phyloP scores from a whole-genome alignment of 2,329 filamentous ascomycete genomes.

The Zasmidium angulare region DNA sequence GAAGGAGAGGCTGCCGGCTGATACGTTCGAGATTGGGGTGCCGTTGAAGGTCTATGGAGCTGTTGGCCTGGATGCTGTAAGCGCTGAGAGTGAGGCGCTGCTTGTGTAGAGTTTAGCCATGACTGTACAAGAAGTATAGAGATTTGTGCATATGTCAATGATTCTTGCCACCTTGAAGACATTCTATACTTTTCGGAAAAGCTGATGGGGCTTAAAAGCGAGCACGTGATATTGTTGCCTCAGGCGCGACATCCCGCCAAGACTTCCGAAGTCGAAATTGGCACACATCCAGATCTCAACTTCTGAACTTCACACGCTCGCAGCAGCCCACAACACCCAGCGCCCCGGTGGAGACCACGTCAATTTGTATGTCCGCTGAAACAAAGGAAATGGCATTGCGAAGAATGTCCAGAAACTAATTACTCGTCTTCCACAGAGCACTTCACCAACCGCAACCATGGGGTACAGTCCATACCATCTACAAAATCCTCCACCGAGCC shows the following conservation, averaged over 20 bases:
- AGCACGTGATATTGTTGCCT: background rate
- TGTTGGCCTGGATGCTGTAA: slow-evolving; percentile 22
- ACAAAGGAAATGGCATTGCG: background rate
- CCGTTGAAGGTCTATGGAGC: slow-evolving; percentile 38
- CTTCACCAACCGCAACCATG: slow-evolving; percentile 50
- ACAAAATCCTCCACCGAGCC: slow-evolving; percentile 2
- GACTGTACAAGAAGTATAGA: background rate
- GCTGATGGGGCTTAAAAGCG: too few relatives aligned
- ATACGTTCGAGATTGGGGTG: slow-evolving; percentile 40
- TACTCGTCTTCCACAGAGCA: slow-evolving; percentile 6
- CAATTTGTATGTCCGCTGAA: slow-evolving; percentile 17
- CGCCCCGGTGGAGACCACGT: slow-evolving; percentile 22
- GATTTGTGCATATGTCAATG: too few relatives aligned
- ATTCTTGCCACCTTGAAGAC: too few relatives aligned
- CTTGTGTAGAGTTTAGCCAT: slow-evolving; percentile 16
- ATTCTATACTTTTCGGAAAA: too few relatives aligned
- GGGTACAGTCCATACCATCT: slow-evolving; percentile 43
- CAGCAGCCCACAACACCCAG: slow-evolving; percentile 20
- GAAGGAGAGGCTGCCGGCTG: slow-evolving; percentile 35
- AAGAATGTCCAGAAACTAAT: background rate
- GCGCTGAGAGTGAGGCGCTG: slow-evolving; percentile 21
- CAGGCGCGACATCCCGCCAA: background rate
- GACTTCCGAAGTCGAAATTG: background rate
- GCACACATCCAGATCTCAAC: slow-evolving; percentile 3
- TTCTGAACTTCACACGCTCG: slow-evolving; percentile 16